Evolutionary conservation across 2,329 filamentous ascomycete species (phyloP).

Genomic region (Tolypocladium endophyticum): DNA sequence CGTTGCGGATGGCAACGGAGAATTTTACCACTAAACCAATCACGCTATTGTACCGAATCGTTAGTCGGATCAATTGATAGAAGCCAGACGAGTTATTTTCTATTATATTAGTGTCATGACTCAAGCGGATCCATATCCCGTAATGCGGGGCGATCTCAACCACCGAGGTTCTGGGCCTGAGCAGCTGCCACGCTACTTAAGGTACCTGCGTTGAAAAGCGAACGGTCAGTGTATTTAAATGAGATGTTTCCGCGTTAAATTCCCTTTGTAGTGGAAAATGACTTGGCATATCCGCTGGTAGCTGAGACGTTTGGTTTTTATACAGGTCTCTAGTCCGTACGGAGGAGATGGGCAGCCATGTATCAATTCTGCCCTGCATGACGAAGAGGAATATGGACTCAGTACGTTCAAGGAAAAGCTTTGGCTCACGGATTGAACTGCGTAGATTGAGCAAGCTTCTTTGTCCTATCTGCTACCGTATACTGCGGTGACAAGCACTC

Average conservation of each 20-base stretch:
- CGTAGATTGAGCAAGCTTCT: background rate
- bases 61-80: background rate
- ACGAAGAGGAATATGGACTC: too few species aligned
- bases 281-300: background rate
- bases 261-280: background rate
- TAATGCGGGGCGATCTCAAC: background rate
- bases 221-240: background rate
- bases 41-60: constrained; percentile 3
- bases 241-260: background rate
- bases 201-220: too few species aligned
- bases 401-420: too few species aligned
- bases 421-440: too few species aligned
- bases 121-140: background rate
- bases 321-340: too few species aligned
- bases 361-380: too few species aligned
- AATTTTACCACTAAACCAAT: constrained; percentile 21
- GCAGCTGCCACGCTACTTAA: too few species aligned
- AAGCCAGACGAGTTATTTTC: background rate
- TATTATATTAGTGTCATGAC: background rate
- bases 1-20: constrained; percentile 18
- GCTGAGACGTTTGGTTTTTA: too few species aligned
- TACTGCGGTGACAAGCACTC: background rate
- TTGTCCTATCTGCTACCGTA: background rate
- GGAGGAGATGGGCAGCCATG: too few species aligned
- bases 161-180: too few species aligned